Evolutionary conservation across 73 alveolate genomes (phyloP).

Genomic region (Paramecium primaurelia): DNA sequence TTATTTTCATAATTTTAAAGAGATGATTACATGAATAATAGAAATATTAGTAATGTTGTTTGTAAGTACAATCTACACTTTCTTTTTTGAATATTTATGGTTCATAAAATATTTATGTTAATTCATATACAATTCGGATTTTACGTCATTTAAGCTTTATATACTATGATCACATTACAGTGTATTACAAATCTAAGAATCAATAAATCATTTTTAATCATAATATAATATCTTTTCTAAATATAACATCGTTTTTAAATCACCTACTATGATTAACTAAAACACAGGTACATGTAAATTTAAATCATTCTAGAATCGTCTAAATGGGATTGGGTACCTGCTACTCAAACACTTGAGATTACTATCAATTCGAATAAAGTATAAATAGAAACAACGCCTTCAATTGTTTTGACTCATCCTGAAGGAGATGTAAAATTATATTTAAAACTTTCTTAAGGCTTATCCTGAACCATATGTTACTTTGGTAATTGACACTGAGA

Average conservation of each 20-base stretch:
- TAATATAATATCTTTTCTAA: neutral
- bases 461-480: slow-evolving; percentile 67
- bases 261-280: neutral
- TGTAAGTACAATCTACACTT: neutral
- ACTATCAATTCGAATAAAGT: neutral
- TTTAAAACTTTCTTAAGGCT: neutral
- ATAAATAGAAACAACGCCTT: slow-evolving; percentile 9
- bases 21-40: neutral
- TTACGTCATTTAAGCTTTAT: slow-evolving; percentile 17
- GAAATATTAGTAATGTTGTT: neutral
- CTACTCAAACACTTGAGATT: neutral
- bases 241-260: neutral
- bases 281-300: neutral
- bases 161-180: neutral
- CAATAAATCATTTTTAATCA: slow-evolving; percentile 6
- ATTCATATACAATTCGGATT: neutral
- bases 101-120: neutral
- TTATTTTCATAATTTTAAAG: neutral
- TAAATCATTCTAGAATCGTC: neutral
- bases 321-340: slow-evolving; percentile 53
- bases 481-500: slow-evolving; percentile 68
- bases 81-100: neutral
- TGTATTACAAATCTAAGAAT: neutral
- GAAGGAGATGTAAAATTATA: slow-evolving; percentile 25
- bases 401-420: slow-evolving; percentile 47